Evolutionary conservation across 129 eudicot genomes (phyloP), one percentile per base, ranked within the genome.

Genomic region (Flaveria trinervia): DNA sequence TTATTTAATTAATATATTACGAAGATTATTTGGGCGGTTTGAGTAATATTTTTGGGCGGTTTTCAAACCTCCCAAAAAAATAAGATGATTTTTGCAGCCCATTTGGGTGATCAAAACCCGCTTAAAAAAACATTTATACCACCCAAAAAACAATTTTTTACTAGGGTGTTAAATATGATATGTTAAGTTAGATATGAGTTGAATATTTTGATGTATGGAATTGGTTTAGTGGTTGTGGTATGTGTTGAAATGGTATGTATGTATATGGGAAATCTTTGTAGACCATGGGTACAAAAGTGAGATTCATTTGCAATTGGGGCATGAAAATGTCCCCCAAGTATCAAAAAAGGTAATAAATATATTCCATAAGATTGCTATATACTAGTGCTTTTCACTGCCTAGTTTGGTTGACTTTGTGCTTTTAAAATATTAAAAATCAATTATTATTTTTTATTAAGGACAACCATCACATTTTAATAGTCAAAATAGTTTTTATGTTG

Each of bases 231-330:
- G 67, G 43, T 61, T 61, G 43, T 61, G 44, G 73, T 43, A 36
- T 76, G 17, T 30, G 67, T 64, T 64, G 69, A 64, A 64, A 64
- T 20, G 46, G 45, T 30, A 64, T 64, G 30, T 64, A 30, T 33
- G 13, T 64, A 14, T 64, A 15, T 30, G 69, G 45, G 41, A 14
- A 15, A 33, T 64, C 45, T 64, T 76, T n/a, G 57, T 79, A 65
- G 60, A 79, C 83, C 83, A 64, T 61, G 73, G 23, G 65, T 65
- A 20, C 52, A 79, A 72, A 62, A 72, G 73, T 16, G 22, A 76
- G 73, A 78, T 78, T 78, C 71, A 70, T 69, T 69, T 69, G 23
- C 76, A 70, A 78, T 45, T 78, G 70, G 69, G 69, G 69, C 69
- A 64, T 25, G 69, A 33, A 64, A 64, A 46, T 14, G 69, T 14